Conservation (phyloP, 2,329 filamentous ascomycete species). For the Coleophoma cylindrospora region DNA sequence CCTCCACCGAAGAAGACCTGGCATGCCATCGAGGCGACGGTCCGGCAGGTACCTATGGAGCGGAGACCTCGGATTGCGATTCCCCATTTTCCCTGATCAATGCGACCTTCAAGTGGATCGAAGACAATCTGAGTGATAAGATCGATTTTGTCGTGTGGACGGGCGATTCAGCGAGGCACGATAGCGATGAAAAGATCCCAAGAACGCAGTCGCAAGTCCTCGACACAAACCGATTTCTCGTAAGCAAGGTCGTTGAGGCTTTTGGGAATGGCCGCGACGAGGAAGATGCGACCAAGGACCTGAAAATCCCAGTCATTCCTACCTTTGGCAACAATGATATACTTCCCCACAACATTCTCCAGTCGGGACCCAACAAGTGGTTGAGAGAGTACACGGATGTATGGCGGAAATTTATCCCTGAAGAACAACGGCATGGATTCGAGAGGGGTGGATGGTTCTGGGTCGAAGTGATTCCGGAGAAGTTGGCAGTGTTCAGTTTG, state of each 20-base stretch:
- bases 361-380: conserved; percentile 81
- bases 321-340: conserved; percentile 98
- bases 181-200: conserved; percentile 77
- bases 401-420: conserved; percentile 85
- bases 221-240: conserved; percentile 68
- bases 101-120: conserved; percentile 86
- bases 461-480: conserved; percentile 82
- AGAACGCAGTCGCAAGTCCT: conserved; percentile 74
- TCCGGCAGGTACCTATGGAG: conserved; percentile 74
- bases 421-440: conserved; percentile 87
- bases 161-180: conserved; percentile 83
- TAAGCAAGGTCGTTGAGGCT: conserved; percentile 69
- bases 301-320: conserved; percentile 76
- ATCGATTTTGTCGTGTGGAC: conserved; percentile 94
- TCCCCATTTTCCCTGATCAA: conserved; percentile 75
- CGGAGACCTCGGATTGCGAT: conserved; percentile 86
- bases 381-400: conserved; percentile 71
- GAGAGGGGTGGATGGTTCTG: conserved; percentile 92
- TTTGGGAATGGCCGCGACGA: conserved; percentile 47
- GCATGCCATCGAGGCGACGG: conserved; percentile 80
- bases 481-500: conserved; percentile 84
- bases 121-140: conserved; percentile 67
- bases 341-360: conserved; percentile 91
- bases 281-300: conserved; percentile 50
- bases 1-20: conserved; percentile 60